These are phyloP conservation scores for Plectosphaerella plurivora DNA, from an alignment of 2,329 filamentous ascomycete genomes.

Conservation along the genomic window DNA sequence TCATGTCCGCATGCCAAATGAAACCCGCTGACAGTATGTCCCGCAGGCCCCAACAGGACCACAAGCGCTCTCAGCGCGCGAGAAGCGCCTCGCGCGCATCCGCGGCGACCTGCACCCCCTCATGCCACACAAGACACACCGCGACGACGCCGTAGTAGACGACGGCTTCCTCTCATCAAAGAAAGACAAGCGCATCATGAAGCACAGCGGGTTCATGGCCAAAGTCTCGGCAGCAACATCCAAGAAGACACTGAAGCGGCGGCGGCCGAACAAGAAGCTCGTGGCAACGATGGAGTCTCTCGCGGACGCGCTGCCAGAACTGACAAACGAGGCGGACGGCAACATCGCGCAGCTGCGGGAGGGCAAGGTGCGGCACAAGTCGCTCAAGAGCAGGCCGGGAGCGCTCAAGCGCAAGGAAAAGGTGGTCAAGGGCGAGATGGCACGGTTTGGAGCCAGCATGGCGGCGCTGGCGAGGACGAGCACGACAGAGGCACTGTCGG, in stretches of 20 bases:
- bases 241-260: constrained; percentile 55
- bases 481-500: constrained; percentile 11
- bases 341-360: constrained; percentile 37
- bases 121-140: constrained; percentile 47
- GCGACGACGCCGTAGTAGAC: constrained; percentile 42
- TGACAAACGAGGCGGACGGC: constrained; percentile 42
- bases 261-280: constrained; percentile 73
- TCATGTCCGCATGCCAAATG: neutral
- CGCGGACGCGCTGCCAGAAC: constrained; percentile 73
- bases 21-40: neutral
- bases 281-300: constrained; percentile 70
- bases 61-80: constrained; percentile 53
- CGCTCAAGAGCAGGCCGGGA: constrained; percentile 69
- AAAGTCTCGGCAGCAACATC: constrained; percentile 58
- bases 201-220: constrained; percentile 74
- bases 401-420: constrained; percentile 80
- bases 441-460: constrained; percentile 79
- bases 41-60: constrained; percentile 25
- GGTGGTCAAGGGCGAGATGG: constrained; percentile 74
- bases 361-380: constrained; percentile 68
- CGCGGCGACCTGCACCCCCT: constrained; percentile 44
- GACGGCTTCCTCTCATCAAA: constrained; percentile 68
- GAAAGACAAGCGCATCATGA: constrained; percentile 77
- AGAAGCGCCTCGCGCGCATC: constrained; percentile 49
- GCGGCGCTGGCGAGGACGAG: constrained; percentile 58